Base-by-base conservation (phyloP, 305 asterid genomes). In the Andrographis paniculata region DNA sequence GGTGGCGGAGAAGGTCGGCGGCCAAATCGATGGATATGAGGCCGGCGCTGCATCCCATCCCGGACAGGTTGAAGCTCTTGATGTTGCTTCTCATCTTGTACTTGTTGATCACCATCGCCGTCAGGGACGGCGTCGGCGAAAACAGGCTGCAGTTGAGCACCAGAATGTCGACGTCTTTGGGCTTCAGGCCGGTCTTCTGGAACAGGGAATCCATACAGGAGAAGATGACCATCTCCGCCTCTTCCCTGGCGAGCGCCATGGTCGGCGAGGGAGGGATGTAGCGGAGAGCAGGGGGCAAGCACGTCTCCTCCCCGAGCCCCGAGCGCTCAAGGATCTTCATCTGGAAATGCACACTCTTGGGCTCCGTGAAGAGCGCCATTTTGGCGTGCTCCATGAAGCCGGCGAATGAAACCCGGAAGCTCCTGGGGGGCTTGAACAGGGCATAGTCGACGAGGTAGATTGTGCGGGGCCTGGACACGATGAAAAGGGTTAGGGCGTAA, bases 1-100 rank as follows among this genome's bases (percentile, higher is more conserved):
- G 52, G 21, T 62, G 66, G 2, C 63, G 80, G 21, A 74, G 70
- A 1, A 74, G 72, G 27, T 74, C 80, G 5, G 59, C 63, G 0
- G 74, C 80, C 9, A 74, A 37, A 44, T 70, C 77, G 15, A 74
- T 44, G 1, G 80, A 66, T n/a, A 74, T 74, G 2, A 74, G 19
- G 3, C 77, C 71, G 1, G 80, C 80, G 17, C 74, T 69, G 55
- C 80, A 74, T 1, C 80, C 80, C 80, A 74, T 74, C 4, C 80
- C 80, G 14, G 80, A 74, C 1, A 74, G 48, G 17, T 73, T 73
- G 47, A 62, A 73, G 59, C 80, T 73, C 60, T 48, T 70, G 0
- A 75, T 51, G 14, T 75, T 71, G 50, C 82, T 75, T 27, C 82
- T 59, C 73, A 75, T 45, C 20, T 55, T 61, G 44, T 70, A 75